Base-by-base conservation (phyloP, 2,329 filamentous ascomycete species). In the Blumeriella jaapii region DNA sequence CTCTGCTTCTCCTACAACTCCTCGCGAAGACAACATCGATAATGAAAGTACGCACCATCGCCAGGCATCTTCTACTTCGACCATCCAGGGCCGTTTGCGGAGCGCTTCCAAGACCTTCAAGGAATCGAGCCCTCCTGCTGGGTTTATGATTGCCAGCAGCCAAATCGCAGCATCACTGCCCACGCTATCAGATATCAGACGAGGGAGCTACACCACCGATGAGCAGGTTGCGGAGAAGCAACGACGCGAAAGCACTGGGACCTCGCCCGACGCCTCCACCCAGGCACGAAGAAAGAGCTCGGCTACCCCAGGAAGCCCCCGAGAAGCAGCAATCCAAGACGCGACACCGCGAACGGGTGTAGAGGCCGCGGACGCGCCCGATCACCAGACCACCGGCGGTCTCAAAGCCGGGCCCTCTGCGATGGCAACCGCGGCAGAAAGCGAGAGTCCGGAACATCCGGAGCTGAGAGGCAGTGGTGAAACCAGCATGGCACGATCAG, bases 111-210 rank as follows among this genome's bases (percentile, higher is more conserved):
- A 49, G 33, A 48, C 43, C 4, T 69, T 71, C 40, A 58, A 60
- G 36, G 59, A 64, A 29, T 69, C 67, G 4, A 60, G 59, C 9
- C 55, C 63, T 8, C 67, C 64, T 2, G 57, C 56, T 30, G 65
- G 65, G 8, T 67, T 70, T 47, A 60, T 62, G 40, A 61, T 65
- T 10, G 65, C 64, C 11, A 65, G 64, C 0, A 60, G 64, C 24
- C 56, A 60, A 20, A 59, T 68, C 34, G 61, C 47, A n/a, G 48
- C 52, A 3, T 39, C 41, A n/a, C 40, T 52, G 22, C 52, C 53
- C 42, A 48, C 52, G 6, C 27, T 55, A 18, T 29, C 41, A 4
- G 49, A 56, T 39, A 52, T 56, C 10, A 48, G 54, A 31, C 41
- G 49, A 42, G 54, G 54, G 6, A 51, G 45, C 31, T 56, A 49